A percentile compares a stretch with the other conserved stretches of the same genome.
phyloP scores from a whole-genome alignment of 2,329 filamentous ascomycete species.

The Alternaria sp. region DNA sequence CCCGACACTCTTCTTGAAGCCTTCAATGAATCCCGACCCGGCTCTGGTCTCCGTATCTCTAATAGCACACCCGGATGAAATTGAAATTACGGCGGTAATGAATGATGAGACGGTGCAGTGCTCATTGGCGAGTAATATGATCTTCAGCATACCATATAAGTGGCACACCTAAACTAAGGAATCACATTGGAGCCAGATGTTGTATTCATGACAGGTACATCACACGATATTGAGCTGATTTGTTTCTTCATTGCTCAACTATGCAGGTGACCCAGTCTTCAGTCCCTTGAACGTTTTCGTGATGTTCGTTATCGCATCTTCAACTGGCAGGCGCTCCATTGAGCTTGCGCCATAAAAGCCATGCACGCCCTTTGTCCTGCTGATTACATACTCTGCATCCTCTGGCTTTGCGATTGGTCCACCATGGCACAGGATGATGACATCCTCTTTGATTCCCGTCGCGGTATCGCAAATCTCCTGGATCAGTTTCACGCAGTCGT shows the following conservation, averaged over 20 bases:
- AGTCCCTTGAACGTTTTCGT: conserved; percentile 63
- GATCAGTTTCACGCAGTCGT: conserved; percentile 69
- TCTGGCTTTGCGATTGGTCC: conserved; percentile 71
- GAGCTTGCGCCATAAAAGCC: conserved; percentile 76
- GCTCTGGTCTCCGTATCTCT: conserved; percentile 53
- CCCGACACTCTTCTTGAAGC: conserved; percentile 33
- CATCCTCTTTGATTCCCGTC: conserved; percentile 62
- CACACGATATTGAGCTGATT: conserved; percentile 50
- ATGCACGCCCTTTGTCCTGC: conserved; percentile 69
- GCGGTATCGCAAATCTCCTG: conserved; percentile 71
- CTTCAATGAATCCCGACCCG: conserved; percentile 51
- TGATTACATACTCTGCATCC: conserved; percentile 70
- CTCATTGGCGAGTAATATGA: conserved; percentile 55
- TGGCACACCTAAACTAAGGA: conserved; percentile 55
- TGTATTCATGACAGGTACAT: conserved; percentile 59
- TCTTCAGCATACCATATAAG: conserved; percentile 55
- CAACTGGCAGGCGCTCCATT: conserved; percentile 74
- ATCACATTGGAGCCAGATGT: conserved; percentile 53
- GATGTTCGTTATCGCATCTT: conserved; percentile 69
- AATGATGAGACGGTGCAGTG: conserved; percentile 58
- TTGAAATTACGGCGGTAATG: conserved; percentile 55
- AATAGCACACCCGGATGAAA: conserved; percentile 52
- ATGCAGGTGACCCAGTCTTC: conserved; percentile 19
- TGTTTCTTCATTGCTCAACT: background rate
- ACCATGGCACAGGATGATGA: conserved; percentile 75